Evolutionary conservation across 2,329 filamentous ascomycete species (phyloP).

Genomic region (Cladosporium velox): DNA sequence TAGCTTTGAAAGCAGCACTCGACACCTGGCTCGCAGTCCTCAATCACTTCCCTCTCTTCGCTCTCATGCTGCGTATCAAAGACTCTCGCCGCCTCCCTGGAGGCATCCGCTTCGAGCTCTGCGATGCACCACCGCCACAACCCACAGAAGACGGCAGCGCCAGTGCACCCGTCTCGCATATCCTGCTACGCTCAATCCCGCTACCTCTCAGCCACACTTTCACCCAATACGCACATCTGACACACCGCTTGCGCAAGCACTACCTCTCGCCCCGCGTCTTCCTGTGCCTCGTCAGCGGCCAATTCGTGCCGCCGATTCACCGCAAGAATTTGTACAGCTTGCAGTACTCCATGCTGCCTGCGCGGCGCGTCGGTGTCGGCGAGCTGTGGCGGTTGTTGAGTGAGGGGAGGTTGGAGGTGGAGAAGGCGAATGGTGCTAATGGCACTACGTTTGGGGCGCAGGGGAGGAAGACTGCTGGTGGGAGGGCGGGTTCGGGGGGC

Average conservation of each 20-base stretch:
- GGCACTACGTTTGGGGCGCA: background rate
- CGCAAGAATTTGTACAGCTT: slow-evolving; percentile 92
- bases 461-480: slow-evolving; percentile 3
- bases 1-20: slow-evolving; percentile 84
- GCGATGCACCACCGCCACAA: slow-evolving; percentile 35
- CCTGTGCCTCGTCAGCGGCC: slow-evolving; percentile 82
- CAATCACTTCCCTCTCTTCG: slow-evolving; percentile 97
- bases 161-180: slow-evolving; percentile 11
- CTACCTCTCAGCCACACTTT: slow-evolving; percentile 93
- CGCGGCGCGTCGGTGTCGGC: slow-evolving; percentile 72
- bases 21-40: slow-evolving; percentile 91
- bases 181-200: slow-evolving; percentile 69
- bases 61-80: slow-evolving; percentile 92
- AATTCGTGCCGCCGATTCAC: slow-evolving; percentile 93
- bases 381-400: slow-evolving; percentile 71
- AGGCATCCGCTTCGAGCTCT: slow-evolving; percentile 87
- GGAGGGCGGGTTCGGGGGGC: background rate
- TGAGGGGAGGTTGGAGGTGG: slow-evolving; percentile 21
- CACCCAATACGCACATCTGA: slow-evolving; percentile 94
- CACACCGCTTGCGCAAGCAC: slow-evolving; percentile 87
- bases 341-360: slow-evolving; percentile 97
- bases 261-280: slow-evolving; percentile 89
- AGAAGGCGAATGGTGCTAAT: slow-evolving; percentile 26
- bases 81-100: slow-evolving; percentile 87
- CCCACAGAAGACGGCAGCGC: slow-evolving; percentile 39